Base-by-base conservation (phyloP, 495 filamentous ascomycete species). In the Trichoderma erinaceum region DNA sequence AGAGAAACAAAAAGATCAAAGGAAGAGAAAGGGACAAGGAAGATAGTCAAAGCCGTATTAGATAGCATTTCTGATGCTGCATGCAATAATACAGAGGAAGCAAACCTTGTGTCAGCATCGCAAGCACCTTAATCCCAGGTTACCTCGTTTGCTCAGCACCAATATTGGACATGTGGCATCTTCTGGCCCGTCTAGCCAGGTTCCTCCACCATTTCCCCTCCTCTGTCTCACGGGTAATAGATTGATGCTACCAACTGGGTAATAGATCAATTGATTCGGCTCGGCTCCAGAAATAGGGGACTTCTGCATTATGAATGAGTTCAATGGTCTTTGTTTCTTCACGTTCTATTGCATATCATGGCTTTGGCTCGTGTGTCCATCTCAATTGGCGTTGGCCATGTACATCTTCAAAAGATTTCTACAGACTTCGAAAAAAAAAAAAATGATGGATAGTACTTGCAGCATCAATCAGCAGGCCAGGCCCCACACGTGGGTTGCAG, bases 111-210 rank as follows among this genome's bases (percentile, higher is more conserved):
- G 48, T 52, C 48, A 23, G 48, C 48, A 52, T 52, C 48, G 56
- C 11, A 1, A 61, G 10, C 44, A 16, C 44, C n/a, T 5, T 52
- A n/a, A 25, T 32, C 56, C 23, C 13, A 25, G 25, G 56, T 32
- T 16, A 12, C 56, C n/a, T 56, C n/a, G n/a, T 16, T 48, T 48
- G 44, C 44, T 48, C 50, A 56, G 50, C n/a, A 16, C 50, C 2
- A 15, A 15, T 21, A 25, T 61, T 61, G 56, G 56, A 61, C 27
- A 61, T 61, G 56, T 61, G 56, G 56, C 56, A 61, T 61, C 56
- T 29, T 61, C 56, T 61, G 27, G 3, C n/a, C 56, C 56, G 56
- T 61, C 15, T 61, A 32, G 27, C 48, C 16, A 23, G 44, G 44
- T 48, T 48, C 18, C 44, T 48, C 18, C 44, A 48, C 44, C 44